phyloP scores from a whole-genome alignment of 768 basidiomycete genomes.

The Rhizopogon vinicolor region DNA sequence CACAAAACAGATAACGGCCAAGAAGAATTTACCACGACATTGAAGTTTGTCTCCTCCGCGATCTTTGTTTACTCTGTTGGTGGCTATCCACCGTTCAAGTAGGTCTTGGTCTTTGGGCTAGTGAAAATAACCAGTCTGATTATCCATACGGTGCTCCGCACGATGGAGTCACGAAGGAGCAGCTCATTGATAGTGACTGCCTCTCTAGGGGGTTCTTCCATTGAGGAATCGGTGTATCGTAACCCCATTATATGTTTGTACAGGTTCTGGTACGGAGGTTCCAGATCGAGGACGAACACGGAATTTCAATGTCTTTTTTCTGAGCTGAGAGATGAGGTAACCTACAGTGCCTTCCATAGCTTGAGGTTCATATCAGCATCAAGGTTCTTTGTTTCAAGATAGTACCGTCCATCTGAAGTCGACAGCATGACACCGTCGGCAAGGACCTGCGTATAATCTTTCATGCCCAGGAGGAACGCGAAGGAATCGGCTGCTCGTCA shows the following conservation, averaged over 20 bases:
- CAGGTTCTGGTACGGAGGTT: conserved; percentile 90
- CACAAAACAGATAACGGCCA: conserved; percentile 71
- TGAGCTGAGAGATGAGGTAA: conserved; percentile 67
- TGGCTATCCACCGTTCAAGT: conserved; percentile 88
- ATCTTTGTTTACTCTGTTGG: conserved; percentile 96
- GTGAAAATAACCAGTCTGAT: conserved; percentile 94
- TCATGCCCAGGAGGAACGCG: conserved; percentile 61
- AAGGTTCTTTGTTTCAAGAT: conserved; percentile 96
- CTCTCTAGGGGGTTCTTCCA: conserved; percentile 54
- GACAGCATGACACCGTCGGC: conserved; percentile 92
- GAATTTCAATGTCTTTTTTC: conserved; percentile 91
- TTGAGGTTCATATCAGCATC: conserved; percentile 99
- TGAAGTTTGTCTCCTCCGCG: conserved; percentile 97
- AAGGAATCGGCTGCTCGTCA: conserved; percentile 55
- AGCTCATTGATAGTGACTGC: conserved; percentile 88
- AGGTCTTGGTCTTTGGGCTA: conserved; percentile 88
- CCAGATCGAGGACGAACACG: conserved; percentile 85
- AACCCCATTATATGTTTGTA: conserved; percentile 87
- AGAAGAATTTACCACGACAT: conserved; percentile 89
- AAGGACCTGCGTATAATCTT: conserved; percentile 95
- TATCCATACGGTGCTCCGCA: conserved; percentile 90
- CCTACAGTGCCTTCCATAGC: conserved; percentile 69
- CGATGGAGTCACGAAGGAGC: conserved; percentile 82
- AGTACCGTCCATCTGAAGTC: conserved; percentile 90
- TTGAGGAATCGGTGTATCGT: conserved; percentile 56